These are phyloP conservation scores for Zalerion maritima DNA, from an alignment of 495 filamentous ascomycete genomes.

Conservation along the genomic window DNA sequence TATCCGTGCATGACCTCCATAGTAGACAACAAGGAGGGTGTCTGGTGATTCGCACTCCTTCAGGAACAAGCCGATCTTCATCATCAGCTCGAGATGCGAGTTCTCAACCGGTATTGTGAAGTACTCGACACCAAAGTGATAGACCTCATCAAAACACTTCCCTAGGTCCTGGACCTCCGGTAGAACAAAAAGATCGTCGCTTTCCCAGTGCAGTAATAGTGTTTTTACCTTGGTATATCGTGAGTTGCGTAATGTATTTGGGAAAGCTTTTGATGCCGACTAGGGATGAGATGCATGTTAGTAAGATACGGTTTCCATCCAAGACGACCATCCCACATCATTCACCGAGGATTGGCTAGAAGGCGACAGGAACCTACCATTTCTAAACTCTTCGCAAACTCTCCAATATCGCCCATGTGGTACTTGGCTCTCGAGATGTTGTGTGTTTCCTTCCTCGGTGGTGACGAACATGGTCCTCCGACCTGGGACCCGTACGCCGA, in stretches of 20 bases:
- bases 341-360: constrained; percentile 1
- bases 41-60: constrained; percentile 33
- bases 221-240: constrained; percentile 37
- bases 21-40: constrained; percentile 38
- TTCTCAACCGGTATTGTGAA: constrained; percentile 37
- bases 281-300: constrained; percentile 10
- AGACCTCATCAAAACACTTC: constrained; percentile 31
- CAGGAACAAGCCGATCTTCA: constrained; percentile 32
- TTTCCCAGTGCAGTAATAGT: constrained; percentile 39
- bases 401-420: constrained; percentile 34
- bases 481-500: too few relatives aligned
- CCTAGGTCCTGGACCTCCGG: constrained; percentile 36
- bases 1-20: constrained; percentile 38
- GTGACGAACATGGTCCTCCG: too few relatives aligned
- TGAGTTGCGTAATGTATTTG: constrained; percentile 24
- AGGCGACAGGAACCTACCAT: constrained; percentile 20
- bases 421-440: constrained; percentile 37
- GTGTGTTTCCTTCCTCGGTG: constrained; percentile 35
- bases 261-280: constrained; percentile 36
- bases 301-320: constrained; percentile 4
- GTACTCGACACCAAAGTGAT: constrained; percentile 31
- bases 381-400: constrained; percentile 32
- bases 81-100: constrained; percentile 34
- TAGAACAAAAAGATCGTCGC: constrained; percentile 37
- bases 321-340: too few relatives aligned